Conservation (phyloP, 2,329 filamentous ascomycete genomes). For the Boeremia lycopersici region DNA sequence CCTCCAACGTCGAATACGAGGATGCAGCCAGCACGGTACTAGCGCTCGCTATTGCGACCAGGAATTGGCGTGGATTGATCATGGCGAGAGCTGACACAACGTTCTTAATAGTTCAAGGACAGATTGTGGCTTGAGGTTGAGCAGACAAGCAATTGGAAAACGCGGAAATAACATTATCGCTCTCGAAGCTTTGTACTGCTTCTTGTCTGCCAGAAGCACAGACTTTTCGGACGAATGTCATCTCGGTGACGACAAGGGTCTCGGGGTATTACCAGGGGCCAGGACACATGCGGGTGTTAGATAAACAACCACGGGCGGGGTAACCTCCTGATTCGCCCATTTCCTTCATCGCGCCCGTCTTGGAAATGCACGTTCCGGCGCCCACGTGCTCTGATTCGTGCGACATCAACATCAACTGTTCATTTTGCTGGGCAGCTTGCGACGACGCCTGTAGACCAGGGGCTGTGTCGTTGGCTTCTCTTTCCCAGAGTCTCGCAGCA, state of each 20-base stretch:
- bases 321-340: constrained; percentile 5
- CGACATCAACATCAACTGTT: constrained; percentile 1
- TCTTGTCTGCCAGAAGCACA: constrained; percentile 1
- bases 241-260: constrained; percentile 1
- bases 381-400: constrained; percentile 3
- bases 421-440: constrained; percentile 9
- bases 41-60: constrained; percentile 5
- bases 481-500: constrained; percentile 41
- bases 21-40: constrained; percentile 6
- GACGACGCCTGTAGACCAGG: not conserved
- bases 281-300: not conserved
- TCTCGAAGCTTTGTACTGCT: constrained; percentile 6
- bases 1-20: constrained; percentile 15
- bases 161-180: not conserved
- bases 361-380: constrained; percentile 4
- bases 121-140: not conserved
- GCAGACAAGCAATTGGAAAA: not conserved
- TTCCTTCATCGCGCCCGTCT: constrained; percentile 1
- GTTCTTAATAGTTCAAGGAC: not conserved
- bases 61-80: constrained; percentile 4
- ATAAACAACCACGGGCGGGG: constrained; percentile 8
- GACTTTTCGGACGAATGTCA: constrained; percentile 7
- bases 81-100: not conserved
- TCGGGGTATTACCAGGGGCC: constrained; percentile 1
- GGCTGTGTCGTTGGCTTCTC: constrained; percentile 35